These are phyloP conservation scores for Fusarium nematophilum DNA, from an alignment of 2,329 filamentous ascomycete genomes.

Conservation along the genomic window DNA sequence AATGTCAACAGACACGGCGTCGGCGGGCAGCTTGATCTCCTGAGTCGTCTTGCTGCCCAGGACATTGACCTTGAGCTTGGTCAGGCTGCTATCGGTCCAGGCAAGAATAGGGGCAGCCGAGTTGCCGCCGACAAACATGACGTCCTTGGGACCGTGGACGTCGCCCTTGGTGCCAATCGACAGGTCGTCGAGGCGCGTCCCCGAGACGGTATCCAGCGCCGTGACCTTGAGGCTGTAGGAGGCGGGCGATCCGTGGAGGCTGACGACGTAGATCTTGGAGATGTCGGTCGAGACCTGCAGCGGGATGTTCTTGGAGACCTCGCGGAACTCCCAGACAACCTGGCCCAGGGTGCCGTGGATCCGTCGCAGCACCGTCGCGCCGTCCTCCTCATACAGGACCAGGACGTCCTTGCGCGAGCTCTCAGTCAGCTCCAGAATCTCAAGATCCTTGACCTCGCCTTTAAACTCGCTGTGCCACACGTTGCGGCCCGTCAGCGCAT, in stretches of 20 bases:
- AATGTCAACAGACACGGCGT: slow-evolving; percentile 67
- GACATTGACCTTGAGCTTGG: slow-evolving; percentile 77
- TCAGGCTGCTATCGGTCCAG: slow-evolving; percentile 74
- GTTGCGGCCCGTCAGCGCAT: slow-evolving; percentile 82
- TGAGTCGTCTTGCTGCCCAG: slow-evolving; percentile 70
- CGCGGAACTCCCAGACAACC: slow-evolving; percentile 82
- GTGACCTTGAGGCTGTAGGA: slow-evolving; percentile 83
- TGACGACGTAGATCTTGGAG: slow-evolving; percentile 79
- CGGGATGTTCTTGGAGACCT: slow-evolving; percentile 75
- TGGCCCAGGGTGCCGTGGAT: slow-evolving; percentile 78
- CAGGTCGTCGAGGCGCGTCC: slow-evolving; percentile 77
- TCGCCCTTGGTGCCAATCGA: slow-evolving; percentile 80
- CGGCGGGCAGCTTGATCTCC: slow-evolving; percentile 62
- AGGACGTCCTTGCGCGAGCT: slow-evolving; percentile 75
- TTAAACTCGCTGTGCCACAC: slow-evolving; percentile 76
- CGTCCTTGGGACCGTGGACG: slow-evolving; percentile 70
- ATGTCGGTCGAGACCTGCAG: slow-evolving; percentile 80
- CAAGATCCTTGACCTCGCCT: slow-evolving; percentile 74
- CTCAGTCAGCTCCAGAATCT: slow-evolving; percentile 79
- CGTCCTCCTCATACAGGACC: slow-evolving; percentile 71
- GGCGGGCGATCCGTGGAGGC: slow-evolving; percentile 75
- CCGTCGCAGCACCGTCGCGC: slow-evolving; percentile 71
- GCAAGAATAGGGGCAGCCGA: slow-evolving; percentile 79
- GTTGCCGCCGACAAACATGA: slow-evolving; percentile 81
- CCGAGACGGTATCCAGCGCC: slow-evolving; percentile 77